Evolutionary conservation across 768 basidiomycete genomes (phyloP).

Genomic region (Boletus pseudopeckii): DNA sequence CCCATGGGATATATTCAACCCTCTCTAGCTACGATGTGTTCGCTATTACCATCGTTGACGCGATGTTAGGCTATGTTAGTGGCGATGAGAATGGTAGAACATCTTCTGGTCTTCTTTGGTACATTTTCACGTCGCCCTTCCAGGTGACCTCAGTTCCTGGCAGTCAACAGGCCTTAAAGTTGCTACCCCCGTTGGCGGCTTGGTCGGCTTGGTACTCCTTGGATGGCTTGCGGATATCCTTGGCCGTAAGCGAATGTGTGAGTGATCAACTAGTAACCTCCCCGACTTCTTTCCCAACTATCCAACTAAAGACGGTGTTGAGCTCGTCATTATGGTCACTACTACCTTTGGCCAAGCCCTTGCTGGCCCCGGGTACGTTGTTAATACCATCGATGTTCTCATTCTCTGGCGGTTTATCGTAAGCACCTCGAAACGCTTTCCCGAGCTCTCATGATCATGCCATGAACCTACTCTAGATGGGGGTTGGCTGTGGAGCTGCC

Average conservation of each 20-base stretch:
- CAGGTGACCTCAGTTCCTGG: slow-evolving; percentile 41
- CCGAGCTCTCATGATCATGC: not conserved
- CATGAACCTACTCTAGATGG: slow-evolving; percentile 43
- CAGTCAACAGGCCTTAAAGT: slow-evolving; percentile 79
- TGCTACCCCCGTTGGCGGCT: slow-evolving; percentile 67
- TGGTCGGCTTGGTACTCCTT: slow-evolving; percentile 71
- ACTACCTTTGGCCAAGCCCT: slow-evolving; percentile 78
- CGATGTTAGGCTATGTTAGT: slow-evolving; percentile 85
- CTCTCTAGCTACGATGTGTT: slow-evolving; percentile 67
- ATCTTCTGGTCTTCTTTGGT: not conserved
- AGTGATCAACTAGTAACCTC: slow-evolving; percentile 28
- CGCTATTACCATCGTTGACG: slow-evolving; percentile 79
- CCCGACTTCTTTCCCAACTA: not conserved
- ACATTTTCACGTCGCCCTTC: not conserved
- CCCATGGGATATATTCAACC: not conserved
- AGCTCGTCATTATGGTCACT: slow-evolving; percentile 72
- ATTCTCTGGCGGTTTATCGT: slow-evolving; percentile 81
- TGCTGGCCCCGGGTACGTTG: slow-evolving; percentile 56
- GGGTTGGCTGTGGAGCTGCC: slow-evolving; percentile 83
- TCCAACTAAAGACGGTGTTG: slow-evolving; percentile 39
- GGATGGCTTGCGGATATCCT: slow-evolving; percentile 74
- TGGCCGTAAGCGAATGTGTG: slow-evolving; percentile 78
- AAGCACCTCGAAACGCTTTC: slow-evolving; percentile 12
- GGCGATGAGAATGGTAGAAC: slow-evolving; percentile 31
- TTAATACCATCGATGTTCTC: slow-evolving; percentile 66